Percentiles rank a stretch among this genome's conserved stretches.
phyloP scores from a whole-genome alignment of 2,329 filamentous ascomycete species.

The Sclerotinia borealis region DNA sequence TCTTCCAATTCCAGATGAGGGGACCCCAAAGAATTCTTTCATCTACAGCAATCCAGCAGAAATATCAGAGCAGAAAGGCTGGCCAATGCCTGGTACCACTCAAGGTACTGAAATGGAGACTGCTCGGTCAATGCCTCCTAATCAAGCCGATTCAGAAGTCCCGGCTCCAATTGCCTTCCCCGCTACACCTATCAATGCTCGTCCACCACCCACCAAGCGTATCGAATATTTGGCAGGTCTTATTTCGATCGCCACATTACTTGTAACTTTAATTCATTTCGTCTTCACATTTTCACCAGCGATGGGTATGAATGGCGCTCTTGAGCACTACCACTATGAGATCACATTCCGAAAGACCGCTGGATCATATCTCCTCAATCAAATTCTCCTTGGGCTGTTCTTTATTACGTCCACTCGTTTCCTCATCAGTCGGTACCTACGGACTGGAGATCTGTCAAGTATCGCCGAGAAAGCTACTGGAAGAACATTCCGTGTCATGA shows the following conservation, averaged over 20 bases:
- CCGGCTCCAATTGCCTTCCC: background rate
- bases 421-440: conserved; percentile 38
- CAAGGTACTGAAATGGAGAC: background rate
- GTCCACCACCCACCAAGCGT: conserved; percentile 20
- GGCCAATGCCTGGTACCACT: background rate
- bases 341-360: conserved; percentile 37
- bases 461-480: conserved; percentile 40
- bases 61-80: background rate
- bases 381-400: conserved; percentile 44
- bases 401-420: conserved; percentile 44
- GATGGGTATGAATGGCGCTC: conserved; percentile 34
- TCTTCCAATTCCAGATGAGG: background rate
- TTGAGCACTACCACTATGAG: conserved; percentile 35
- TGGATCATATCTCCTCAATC: conserved; percentile 40
- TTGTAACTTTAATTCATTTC: conserved; percentile 42
- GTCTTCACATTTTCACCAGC: conserved; percentile 38
- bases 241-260: conserved; percentile 38
- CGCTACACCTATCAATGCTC: background rate
- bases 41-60: background rate
- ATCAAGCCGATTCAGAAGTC: background rate
- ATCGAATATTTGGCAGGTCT: conserved; percentile 43
- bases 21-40: background rate
- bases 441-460: conserved; percentile 37
- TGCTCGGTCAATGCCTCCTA: background rate
- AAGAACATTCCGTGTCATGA: conserved; percentile 40